These are phyloP conservation scores for Pseudonitzschia delicatissima DNA, from an alignment of 108 stramenopile species.

Conservation along the genomic window DNA sequence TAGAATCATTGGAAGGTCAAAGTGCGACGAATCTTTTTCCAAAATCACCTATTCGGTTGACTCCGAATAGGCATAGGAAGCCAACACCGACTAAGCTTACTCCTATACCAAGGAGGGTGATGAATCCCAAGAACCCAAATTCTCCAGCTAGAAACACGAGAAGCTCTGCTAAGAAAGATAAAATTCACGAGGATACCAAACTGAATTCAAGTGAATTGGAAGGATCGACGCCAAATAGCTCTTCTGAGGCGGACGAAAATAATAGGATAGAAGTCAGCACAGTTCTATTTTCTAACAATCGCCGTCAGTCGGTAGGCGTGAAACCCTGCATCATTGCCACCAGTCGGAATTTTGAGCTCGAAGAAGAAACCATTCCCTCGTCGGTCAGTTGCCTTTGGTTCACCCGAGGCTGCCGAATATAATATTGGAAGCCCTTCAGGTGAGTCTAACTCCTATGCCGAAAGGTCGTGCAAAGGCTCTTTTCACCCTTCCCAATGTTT, in stretches of 20 bases:
- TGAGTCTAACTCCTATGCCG: constrained; percentile 76
- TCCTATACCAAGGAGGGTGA: constrained; percentile 33
- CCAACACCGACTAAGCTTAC: constrained; percentile 37
- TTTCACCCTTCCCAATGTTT: constrained; percentile 40
- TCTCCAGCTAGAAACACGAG: constrained; percentile 60
- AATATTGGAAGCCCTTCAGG: constrained; percentile 76
- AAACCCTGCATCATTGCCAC: not conserved
- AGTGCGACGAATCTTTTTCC: not conserved
- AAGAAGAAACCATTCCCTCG: constrained; percentile 35
- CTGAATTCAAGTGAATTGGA: not conserved
- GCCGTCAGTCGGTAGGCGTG: not conserved
- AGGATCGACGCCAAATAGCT: not conserved
- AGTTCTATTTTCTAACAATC: not conserved
- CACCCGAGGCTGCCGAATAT: constrained; percentile 74
- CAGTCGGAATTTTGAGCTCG: constrained; percentile 35
- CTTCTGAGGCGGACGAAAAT: not conserved
- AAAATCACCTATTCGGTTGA: constrained; percentile 24
- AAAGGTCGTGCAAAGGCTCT: constrained; percentile 44
- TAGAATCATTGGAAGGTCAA: not conserved
- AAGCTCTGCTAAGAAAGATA: constrained; percentile 7
- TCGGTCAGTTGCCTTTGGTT: constrained; percentile 72
- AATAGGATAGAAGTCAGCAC: not conserved
- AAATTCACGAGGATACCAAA: no score
- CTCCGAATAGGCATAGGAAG: constrained; percentile 24
- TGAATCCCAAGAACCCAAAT: constrained; percentile 35